Evolutionary conservation across 495 filamentous ascomycete species (phyloP), one percentile per base, ranked within the genome.

Genomic region (Talaromyces proteolyticus): DNA sequence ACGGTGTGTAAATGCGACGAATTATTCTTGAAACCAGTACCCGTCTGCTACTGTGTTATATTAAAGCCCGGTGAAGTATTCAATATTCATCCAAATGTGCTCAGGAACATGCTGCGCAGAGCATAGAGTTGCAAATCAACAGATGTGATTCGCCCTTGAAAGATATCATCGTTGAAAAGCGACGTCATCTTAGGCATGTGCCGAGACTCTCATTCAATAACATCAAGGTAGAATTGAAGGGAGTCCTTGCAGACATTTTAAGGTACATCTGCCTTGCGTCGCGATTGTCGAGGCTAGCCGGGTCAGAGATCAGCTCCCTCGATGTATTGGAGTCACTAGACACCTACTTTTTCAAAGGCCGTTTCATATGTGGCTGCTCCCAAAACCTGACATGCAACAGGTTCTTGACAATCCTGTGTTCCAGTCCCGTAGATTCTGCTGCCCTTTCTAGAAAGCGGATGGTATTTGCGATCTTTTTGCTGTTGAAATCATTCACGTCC

Each of bases 361-460:
- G 63, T 44, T 59, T 64, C 50, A 61, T 45, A 22, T 65, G 52
- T 42, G 70, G 61, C 53, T 70, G 70, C 48, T 73, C 64, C 82
- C 82, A 86, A 45, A 75, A 86, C 53, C 73, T 67, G 18, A 83
- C 76, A 38, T 80, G 59, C 34, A 89, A 57, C 48, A 96, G 57
- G 55, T 85, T 95, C 64, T 82, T 88, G 45, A 96, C 47, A 44
- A 98, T 83, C 48, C 67, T 73, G 61, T 96, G 89, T 71, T 97
- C 93, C 17, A 92, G 51, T 0, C 90, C 89, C 20, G 66, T 75
- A 51, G 75, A 63, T 40, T 70, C 64, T 7, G 84, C 73, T 6
- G 93, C 93, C 22, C 77, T 75, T 29, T 80, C 69, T 5, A 97
- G 72, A 59, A 98, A 96, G 50, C 75, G 72, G 16, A 94, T 51